Percentiles rank a stretch among this genome's conserved stretches.
These are phyloP conservation scores for Globisporangium mamillatum DNA, from an alignment of 352 stramenopile genomes.

Conservation along the genomic window DNA sequence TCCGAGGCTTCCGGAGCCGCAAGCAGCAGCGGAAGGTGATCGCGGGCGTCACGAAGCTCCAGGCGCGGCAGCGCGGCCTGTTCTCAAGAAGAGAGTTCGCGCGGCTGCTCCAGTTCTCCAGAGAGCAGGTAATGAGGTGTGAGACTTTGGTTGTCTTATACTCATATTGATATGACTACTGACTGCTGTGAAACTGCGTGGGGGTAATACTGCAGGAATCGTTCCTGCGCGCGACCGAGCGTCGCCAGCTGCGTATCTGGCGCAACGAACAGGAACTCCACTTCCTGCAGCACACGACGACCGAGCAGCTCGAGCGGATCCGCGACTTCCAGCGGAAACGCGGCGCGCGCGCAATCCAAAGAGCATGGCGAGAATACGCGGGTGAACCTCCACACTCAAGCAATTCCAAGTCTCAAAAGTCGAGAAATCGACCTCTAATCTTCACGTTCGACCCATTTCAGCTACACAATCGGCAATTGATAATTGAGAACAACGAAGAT, in stretches of 20 bases:
- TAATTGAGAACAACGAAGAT: constrained; percentile 8
- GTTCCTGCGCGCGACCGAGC: constrained; percentile 40
- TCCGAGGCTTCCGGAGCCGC: constrained; percentile 39
- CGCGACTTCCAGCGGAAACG: constrained; percentile 41
- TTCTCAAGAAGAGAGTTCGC: constrained; percentile 53
- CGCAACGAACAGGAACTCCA: constrained; percentile 63
- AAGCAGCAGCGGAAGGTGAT: constrained; percentile 26
- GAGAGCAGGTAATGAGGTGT: constrained; percentile 30
- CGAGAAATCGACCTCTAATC: constrained; percentile 18
- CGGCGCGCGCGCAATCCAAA: constrained; percentile 40
- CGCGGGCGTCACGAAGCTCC: constrained; percentile 50
- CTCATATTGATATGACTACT: not conserved
- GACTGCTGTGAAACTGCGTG: not conserved
- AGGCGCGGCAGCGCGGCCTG: constrained; percentile 55
- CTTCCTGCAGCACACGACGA: constrained; percentile 59
- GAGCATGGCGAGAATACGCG: constrained; percentile 31
- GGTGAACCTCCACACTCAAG: not conserved
- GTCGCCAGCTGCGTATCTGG: constrained; percentile 50
- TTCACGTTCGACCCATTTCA: constrained; percentile 37
- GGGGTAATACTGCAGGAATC: constrained; percentile 24
- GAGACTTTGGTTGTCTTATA: not conserved
- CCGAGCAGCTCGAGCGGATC: constrained; percentile 42
- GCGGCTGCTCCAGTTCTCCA: constrained; percentile 44
- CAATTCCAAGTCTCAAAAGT: not conserved
- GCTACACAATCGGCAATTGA: constrained; percentile 2